Conservation (phyloP, 768 basidiomycete genomes). For the Chalciporus sphaerocephalus region DNA sequence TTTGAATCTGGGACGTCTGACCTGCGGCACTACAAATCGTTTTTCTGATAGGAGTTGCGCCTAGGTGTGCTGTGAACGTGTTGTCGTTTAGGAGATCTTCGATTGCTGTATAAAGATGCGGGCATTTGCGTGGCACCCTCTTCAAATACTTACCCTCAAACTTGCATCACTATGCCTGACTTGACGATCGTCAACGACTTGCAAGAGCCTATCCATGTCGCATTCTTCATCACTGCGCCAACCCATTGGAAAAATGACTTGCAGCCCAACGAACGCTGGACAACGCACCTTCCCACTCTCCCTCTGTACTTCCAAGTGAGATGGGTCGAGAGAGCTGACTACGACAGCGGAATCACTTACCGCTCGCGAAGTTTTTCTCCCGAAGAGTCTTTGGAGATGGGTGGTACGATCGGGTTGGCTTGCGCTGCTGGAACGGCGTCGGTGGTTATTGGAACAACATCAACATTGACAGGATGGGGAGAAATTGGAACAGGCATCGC, state of each 20-base stretch:
- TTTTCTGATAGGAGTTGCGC: too few relatives aligned
- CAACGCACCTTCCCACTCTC: slow-evolving; percentile 3
- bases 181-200: slow-evolving; percentile 19
- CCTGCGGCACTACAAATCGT: too few relatives aligned
- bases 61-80: too few relatives aligned
- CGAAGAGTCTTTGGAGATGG: slow-evolving; percentile 19
- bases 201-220: slow-evolving; percentile 16
- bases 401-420: slow-evolving; percentile 11
- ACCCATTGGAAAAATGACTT: slow-evolving; percentile 18
- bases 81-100: too few relatives aligned
- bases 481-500: slow-evolving; percentile 1
- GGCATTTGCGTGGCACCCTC: neutral
- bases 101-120: slow-evolving; percentile 1
- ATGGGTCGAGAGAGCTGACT: slow-evolving; percentile 13
- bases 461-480: slow-evolving; percentile 2
- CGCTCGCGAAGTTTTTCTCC: slow-evolving; percentile 12
- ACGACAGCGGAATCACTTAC: slow-evolving; percentile 5
- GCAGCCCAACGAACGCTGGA: slow-evolving; percentile 17
- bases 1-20: too few relatives aligned
- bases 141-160: neutral
- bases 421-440: slow-evolving; percentile 21
- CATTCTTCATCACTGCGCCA: slow-evolving; percentile 17
- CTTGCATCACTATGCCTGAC: slow-evolving; percentile 10
- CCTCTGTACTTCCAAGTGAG: slow-evolving; percentile 14
- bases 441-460: slow-evolving; percentile 8